Evolutionary conservation across 495 filamentous ascomycete genomes (phyloP).

Genomic region (Hyaloscypha hepaticicola): DNA sequence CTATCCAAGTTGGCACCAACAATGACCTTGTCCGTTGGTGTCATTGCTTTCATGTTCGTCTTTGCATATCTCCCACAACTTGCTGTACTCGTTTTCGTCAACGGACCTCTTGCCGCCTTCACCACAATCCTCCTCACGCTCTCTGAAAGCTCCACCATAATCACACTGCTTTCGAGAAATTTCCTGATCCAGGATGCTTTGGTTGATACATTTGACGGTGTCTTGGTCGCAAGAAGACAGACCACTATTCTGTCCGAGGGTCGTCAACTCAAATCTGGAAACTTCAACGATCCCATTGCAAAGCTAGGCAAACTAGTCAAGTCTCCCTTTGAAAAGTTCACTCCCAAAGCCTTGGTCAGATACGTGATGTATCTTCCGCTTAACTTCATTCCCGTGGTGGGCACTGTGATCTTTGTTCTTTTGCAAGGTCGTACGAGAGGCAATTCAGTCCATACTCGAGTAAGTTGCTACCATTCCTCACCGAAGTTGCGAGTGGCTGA

Average conservation of each 20-base stretch:
- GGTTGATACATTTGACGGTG: conserved; percentile 89
- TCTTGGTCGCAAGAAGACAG: conserved; percentile 57
- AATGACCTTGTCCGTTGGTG: conserved; percentile 59
- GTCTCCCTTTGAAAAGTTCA: conserved; percentile 66
- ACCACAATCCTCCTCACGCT: conserved; percentile 76
- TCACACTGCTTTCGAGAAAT: conserved; percentile 68
- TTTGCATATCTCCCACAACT: conserved; percentile 91
- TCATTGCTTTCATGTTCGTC: conserved; percentile 64
- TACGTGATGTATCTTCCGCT: conserved; percentile 80
- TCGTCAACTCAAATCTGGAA: conserved; percentile 62
- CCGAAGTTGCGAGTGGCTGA: conserved; percentile 2
- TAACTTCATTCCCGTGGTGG: conserved; percentile 87
- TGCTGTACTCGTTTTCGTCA: conserved; percentile 75
- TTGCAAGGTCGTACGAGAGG: conserved; percentile 60
- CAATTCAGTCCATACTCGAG: conserved; percentile 37
- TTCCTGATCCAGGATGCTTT: conserved; percentile 79
- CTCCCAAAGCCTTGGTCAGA: conserved; percentile 61
- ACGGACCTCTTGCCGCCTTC: conserved; percentile 79
- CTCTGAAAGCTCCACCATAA: conserved; percentile 76
- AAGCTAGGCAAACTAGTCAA: conserved; percentile 73
- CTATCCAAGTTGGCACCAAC: conserved; percentile 66
- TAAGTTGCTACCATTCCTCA: conserved; percentile 1
- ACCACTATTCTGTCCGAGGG: conserved; percentile 64
- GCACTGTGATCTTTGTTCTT: conserved; percentile 74
- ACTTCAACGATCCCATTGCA: conserved; percentile 54